Conservation (phyloP, 163 green algal species). For the Chloroidium sp. region DNA sequence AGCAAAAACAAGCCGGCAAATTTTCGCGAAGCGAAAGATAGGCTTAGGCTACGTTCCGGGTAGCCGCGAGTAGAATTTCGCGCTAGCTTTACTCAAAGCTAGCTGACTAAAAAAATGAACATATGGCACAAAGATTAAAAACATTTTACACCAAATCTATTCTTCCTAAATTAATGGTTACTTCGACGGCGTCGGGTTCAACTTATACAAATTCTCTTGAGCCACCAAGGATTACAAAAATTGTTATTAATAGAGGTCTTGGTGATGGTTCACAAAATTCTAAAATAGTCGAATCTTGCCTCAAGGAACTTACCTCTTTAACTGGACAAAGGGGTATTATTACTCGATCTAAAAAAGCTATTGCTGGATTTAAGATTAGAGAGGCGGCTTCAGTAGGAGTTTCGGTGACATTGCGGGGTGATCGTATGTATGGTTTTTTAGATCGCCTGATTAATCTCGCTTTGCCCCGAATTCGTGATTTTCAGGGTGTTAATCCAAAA, state of each 20-base stretch:
- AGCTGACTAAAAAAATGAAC: no score
- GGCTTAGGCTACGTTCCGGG: no score
- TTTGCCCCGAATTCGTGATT: constrained; percentile 42
- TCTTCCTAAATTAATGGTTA: constrained; percentile 27
- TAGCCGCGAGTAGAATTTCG: no score
- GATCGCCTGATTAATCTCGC: constrained; percentile 44
- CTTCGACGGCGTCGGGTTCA: constrained; percentile 12
- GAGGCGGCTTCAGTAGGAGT: constrained; percentile 40
- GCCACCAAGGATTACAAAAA: constrained; percentile 40
- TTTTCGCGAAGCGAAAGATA: no score
- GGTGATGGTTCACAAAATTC: constrained; percentile 46
- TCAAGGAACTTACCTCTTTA: constrained; percentile 45
- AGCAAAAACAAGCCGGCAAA: no score
- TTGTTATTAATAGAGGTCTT: constrained; percentile 50
- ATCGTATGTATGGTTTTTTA: constrained; percentile 48
- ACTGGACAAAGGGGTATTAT: constrained; percentile 42
- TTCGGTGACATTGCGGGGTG: constrained; percentile 34
- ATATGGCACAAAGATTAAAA: constrained; percentile 32
- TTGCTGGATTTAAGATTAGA: constrained; percentile 45
- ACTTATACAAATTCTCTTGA: constrained; percentile 33
- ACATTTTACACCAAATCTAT: constrained; percentile 27
- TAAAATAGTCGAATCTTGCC: constrained; percentile 43
- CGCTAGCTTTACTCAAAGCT: no score
- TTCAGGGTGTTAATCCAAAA: constrained; percentile 42
- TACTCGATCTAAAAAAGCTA: constrained; percentile 50